A percentile compares a stretch with the other conserved stretches of the same genome.
Evolutionary conservation across 2,329 filamentous ascomycete species (phyloP).

Genomic region (Sarocladium brachiariae): DNA sequence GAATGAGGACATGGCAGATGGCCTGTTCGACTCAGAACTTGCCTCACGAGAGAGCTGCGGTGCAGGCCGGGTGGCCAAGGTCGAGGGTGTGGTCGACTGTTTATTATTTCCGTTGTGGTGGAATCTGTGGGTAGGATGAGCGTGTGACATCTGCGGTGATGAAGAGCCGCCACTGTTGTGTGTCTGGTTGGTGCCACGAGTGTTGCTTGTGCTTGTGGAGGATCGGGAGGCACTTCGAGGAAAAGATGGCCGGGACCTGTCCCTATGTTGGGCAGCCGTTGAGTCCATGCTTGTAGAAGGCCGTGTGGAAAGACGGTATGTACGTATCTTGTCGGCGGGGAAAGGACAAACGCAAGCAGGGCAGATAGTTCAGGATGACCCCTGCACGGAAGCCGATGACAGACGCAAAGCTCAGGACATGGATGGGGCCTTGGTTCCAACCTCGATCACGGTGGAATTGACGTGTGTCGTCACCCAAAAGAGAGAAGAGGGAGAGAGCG

Average conservation of each 20-base stretch:
- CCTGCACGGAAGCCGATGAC: constrained; percentile 5
- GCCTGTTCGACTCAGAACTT: constrained; percentile 33
- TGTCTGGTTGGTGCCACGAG: constrained; percentile 32
- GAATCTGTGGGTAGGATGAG: constrained; percentile 31
- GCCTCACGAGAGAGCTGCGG: constrained; percentile 36
- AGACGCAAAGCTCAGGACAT: constrained; percentile 6
- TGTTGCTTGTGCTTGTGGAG: constrained; percentile 36
- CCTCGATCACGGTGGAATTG: not conserved
- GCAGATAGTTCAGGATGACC: not conserved
- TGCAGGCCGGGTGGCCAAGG: constrained; percentile 31
- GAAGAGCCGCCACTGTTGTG: constrained; percentile 24
- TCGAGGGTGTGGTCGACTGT: constrained; percentile 23
- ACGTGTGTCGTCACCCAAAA: not conserved
- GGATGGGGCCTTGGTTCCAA: not conserved
- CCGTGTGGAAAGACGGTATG: not conserved
- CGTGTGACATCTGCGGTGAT: constrained; percentile 27
- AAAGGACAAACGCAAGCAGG: not conserved
- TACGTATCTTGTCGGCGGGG: constrained; percentile 1
- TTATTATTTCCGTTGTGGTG: constrained; percentile 32
- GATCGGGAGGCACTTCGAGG: constrained; percentile 40
- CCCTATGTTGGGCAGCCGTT: constrained; percentile 17
- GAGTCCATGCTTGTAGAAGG: constrained; percentile 22
- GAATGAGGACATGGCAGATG: constrained; percentile 39
- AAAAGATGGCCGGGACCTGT: constrained; percentile 24
- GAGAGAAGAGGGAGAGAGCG: not conserved